These are phyloP conservation scores for Pseudogymnoascus sp. DNA, from an alignment of 2,329 filamentous ascomycete species.

Conservation along the genomic window DNA sequence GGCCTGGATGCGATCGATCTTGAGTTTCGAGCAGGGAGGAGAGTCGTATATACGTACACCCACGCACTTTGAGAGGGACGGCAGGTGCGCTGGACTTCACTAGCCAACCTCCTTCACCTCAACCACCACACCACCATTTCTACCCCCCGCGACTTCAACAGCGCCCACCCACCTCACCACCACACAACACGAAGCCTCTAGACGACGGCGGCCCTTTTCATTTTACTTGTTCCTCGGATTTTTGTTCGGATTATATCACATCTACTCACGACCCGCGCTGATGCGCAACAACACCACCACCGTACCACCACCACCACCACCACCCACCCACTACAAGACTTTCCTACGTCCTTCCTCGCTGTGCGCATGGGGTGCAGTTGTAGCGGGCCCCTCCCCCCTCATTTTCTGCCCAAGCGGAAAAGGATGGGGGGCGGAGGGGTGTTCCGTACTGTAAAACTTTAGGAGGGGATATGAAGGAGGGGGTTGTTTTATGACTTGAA, in stretches of 20 bases:
- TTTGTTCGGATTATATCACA: background rate
- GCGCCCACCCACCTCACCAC: background rate
- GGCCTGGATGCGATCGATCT: too few species aligned
- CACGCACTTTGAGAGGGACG: background rate
- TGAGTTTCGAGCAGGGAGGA: background rate
- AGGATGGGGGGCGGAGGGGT: background rate
- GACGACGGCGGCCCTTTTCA: background rate
- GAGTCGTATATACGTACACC: background rate
- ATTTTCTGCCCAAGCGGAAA: too few species aligned
- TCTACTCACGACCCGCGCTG: background rate
- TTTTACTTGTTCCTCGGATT: background rate
- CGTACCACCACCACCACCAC: background rate
- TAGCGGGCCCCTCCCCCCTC: background rate
- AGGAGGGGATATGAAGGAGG: background rate
- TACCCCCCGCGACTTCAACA: background rate
- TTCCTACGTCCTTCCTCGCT: background rate
- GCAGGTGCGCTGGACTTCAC: background rate
- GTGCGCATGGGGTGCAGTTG: background rate
- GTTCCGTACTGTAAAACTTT: background rate
- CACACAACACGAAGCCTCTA: background rate
- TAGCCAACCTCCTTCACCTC: background rate
- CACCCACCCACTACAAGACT: background rate
- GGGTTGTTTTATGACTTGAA: conserved; percentile 5
- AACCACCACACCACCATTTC: background rate
- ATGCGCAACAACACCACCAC: background rate